phyloP scores from a whole-genome alignment of 441 rosid genomes.

The Flueggea neowawraea region DNA sequence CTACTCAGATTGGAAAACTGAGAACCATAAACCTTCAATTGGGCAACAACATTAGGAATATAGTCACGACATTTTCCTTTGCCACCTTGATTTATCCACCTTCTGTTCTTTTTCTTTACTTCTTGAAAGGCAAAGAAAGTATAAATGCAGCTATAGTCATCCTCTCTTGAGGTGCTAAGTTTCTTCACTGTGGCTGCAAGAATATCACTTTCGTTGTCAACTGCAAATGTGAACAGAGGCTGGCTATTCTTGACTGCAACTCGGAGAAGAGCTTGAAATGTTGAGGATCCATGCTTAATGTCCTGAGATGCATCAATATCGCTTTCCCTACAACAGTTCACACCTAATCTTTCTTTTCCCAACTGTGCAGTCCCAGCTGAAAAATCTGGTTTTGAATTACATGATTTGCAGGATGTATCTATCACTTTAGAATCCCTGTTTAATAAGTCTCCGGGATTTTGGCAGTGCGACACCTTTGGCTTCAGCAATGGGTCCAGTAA shows the following conservation, averaged over 20 bases:
- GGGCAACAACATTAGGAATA: slow-evolving; percentile 68
- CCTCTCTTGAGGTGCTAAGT: slow-evolving; percentile 45
- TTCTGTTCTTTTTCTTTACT: slow-evolving; percentile 65
- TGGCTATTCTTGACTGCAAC: slow-evolving; percentile 86
- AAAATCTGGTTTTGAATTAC: slow-evolving; percentile 31
- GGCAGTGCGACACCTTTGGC: slow-evolving; percentile 45
- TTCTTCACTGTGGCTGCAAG: slow-evolving; percentile 85
- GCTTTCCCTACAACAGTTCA: slow-evolving; percentile 27
- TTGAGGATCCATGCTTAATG: slow-evolving; percentile 36
- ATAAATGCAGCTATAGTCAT: slow-evolving; percentile 55
- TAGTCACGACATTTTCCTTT: slow-evolving; percentile 61
- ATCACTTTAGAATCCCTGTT: slow-evolving; percentile 31
- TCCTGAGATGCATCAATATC: slow-evolving; percentile 38
- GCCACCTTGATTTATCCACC: slow-evolving; percentile 73
- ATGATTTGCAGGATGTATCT: slow-evolving; percentile 30
- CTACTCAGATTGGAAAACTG: slow-evolving; percentile 23
- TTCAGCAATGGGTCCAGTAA: slow-evolving; percentile 70
- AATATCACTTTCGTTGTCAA: slow-evolving; percentile 61
- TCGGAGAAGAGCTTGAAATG: slow-evolving; percentile 78
- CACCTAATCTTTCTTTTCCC: slow-evolving; percentile 38
- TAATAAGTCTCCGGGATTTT: slow-evolving; percentile 37
- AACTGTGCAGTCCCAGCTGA: slow-evolving; percentile 27
- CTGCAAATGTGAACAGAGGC: slow-evolving; percentile 86
- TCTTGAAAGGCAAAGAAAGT: slow-evolving; percentile 75
- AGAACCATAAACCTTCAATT: slow-evolving; percentile 71